Evolutionary conservation across 768 basidiomycete species (phyloP).

Genomic region (Lactarius vividus): DNA sequence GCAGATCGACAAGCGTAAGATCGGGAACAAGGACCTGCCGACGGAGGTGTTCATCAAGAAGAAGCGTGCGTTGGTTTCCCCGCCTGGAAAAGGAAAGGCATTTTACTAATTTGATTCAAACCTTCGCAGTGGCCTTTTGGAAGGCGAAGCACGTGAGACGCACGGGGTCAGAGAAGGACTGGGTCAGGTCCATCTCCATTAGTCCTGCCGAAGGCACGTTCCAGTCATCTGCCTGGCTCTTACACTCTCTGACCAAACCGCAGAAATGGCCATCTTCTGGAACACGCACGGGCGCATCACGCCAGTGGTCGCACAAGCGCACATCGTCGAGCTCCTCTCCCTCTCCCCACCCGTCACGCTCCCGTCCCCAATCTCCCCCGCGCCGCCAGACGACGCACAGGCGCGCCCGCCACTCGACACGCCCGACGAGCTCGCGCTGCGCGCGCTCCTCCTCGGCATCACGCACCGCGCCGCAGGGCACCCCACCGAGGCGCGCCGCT

Average conservation of each 20-base stretch:
- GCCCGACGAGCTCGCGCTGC: constrained; percentile 66
- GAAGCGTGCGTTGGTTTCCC: constrained; percentile 49
- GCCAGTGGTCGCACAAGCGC: constrained; percentile 50
- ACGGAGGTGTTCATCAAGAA: constrained; percentile 78
- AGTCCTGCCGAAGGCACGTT: constrained; percentile 66
- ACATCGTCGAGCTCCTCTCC: constrained; percentile 52
- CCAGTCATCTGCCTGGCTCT: no score
- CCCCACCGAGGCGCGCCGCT: constrained; percentile 43
- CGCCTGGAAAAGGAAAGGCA: neutral
- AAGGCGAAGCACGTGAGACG: constrained; percentile 59
- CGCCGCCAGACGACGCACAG: no score
- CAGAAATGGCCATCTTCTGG: constrained; percentile 79
- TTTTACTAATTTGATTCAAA: neutral
- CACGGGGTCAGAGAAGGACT: constrained; percentile 52
- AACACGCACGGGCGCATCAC: constrained; percentile 68
- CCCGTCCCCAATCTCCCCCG: constrained; percentile 9
- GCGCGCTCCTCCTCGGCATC: constrained; percentile 66
- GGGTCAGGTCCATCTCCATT: constrained; percentile 55
- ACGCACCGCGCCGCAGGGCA: constrained; percentile 56
- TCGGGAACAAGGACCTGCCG: constrained; percentile 66
- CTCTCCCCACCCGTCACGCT: constrained; percentile 48
- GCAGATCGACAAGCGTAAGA: constrained; percentile 56
- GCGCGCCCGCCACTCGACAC: constrained; percentile 52
- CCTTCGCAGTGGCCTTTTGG: constrained; percentile 63
- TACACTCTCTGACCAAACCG: neutral